Conservation (phyloP, 768 basidiomycete species). For the Crepidotus variabilis region DNA sequence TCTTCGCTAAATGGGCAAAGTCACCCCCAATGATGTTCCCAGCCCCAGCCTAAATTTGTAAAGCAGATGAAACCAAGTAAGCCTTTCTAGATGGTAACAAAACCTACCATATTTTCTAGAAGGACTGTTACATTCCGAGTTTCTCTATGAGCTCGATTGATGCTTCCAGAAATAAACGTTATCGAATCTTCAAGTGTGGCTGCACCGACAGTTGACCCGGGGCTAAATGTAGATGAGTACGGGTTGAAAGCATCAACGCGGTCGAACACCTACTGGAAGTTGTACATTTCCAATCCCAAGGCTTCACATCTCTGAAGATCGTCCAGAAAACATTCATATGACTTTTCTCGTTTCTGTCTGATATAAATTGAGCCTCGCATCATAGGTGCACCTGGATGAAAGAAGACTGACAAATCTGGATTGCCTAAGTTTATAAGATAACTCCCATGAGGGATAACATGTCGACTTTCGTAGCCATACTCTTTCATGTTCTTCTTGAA, state of each 20-base stretch:
- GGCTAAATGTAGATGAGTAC: conserved; percentile 30
- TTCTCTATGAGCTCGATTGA: conserved; percentile 68
- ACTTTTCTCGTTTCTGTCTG: conserved; percentile 66
- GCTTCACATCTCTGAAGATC: conserved; percentile 76
- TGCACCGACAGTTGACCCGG: conserved; percentile 78
- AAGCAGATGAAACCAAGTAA: background rate
- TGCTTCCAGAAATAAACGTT: conserved; percentile 59
- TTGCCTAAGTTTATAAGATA: conserved; percentile 87
- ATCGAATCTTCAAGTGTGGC: conserved; percentile 60
- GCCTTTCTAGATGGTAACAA: background rate
- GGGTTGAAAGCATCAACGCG: background rate
- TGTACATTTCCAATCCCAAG: conserved; percentile 71
- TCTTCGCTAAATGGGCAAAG: conserved; percentile 62
- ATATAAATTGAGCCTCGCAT: background rate
- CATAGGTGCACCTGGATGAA: background rate
- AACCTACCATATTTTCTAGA: conserved; percentile 77
- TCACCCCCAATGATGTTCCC: conserved; percentile 75
- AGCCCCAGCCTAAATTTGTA: conserved; percentile 63
- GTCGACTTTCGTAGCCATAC: conserved; percentile 55
- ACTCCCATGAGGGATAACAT: conserved; percentile 79
- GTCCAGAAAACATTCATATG: conserved; percentile 78
- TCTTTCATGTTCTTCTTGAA: conserved; percentile 62
- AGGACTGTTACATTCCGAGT: conserved; percentile 60
- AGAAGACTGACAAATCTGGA: conserved; percentile 57
- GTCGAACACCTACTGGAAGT: conserved; percentile 73